Evolutionary conservation across 257 asterid species (phyloP), one percentile per base, ranked within the genome.

Genomic region (Asclepias syriaca): DNA sequence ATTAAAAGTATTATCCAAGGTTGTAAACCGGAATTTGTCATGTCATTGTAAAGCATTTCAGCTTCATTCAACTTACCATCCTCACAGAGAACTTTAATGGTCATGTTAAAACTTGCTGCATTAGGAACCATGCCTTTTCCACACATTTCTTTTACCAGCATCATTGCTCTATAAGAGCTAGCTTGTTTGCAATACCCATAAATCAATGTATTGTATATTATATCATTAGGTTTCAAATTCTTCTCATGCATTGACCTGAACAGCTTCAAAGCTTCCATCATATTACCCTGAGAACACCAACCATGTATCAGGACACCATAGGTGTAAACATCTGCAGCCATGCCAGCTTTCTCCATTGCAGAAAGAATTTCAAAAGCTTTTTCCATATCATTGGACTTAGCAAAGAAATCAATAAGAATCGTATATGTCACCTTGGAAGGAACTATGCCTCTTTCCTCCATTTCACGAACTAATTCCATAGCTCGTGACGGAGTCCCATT

Each of bases 401-500:
- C 94, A 74, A 87, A 91, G 46, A 88, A 83, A 69, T 89, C 85
- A 10, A 90, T 89, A 57, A 90, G 81, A n/a, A 87, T 91, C 1
- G 97, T 91, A 46, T 83, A 86, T 4, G 97, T 89, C 64, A 91
- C 89, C 72, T 87, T 83, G 16, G 96, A 84, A 43, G 94, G 94
- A 74, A 80, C 72, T 80, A 87, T 72, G 78, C 87, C 84, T 77
- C 96, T 86, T 76, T 81, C 87, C 78, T 91, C 97, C 97, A 89
- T 86, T 77, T 89, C 94, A 21, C 75, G 86, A 49, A 89, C 88
- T 0, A 87, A 78, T 43, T 83, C 80, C 73, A 83, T 72, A 71
- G 82, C 85, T 46, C 39, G 78, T 22, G 72, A 55, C 11, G 78
- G 66, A 58, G 82, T 80, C 60, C 86, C 92, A 70, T 79, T 73